These are phyloP conservation scores for Oenanthe sinensis DNA, from an alignment of 129 eudicot genomes.

Conservation along the genomic window DNA sequence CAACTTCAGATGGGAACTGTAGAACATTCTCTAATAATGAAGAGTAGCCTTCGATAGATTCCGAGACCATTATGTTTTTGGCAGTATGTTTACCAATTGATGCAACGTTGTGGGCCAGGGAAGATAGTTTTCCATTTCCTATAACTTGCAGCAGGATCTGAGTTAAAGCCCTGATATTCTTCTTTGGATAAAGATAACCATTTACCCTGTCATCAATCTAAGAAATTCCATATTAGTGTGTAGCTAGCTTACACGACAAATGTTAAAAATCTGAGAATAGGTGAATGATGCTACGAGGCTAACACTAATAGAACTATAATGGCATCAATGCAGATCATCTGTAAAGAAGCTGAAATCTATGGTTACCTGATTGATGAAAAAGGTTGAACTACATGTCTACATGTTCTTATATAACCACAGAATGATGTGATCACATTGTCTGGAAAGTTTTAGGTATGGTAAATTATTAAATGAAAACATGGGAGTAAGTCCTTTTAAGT, in stretches of 20 bases:
- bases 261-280: neutral
- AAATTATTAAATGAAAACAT: neutral
- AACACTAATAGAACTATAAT: neutral
- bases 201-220: slow-evolving; percentile 91
- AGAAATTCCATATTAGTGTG: slow-evolving; percentile 23
- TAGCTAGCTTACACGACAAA: neutral
- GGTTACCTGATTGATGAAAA: neutral
- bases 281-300: neutral
- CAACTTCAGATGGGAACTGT: slow-evolving; percentile 80
- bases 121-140: slow-evolving; percentile 56
- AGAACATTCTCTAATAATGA: slow-evolving; percentile 54
- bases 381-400: neutral
- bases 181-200: slow-evolving; percentile 76
- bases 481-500: neutral
- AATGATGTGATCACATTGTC: neutral
- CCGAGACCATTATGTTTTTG: slow-evolving; percentile 69
- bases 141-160: slow-evolving; percentile 35
- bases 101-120: slow-evolving; percentile 58
- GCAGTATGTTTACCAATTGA: slow-evolving; percentile 66
- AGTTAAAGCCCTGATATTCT: slow-evolving; percentile 43
- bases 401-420: neutral
- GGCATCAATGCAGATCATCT: neutral
- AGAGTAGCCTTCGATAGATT: slow-evolving; percentile 78
- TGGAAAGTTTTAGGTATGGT: neutral
- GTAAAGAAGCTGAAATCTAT: neutral